Evolutionary conservation across 495 filamentous ascomycete genomes (phyloP), one percentile per base, ranked within the genome.

Genomic region (Podospora pseudopauciseta): DNA sequence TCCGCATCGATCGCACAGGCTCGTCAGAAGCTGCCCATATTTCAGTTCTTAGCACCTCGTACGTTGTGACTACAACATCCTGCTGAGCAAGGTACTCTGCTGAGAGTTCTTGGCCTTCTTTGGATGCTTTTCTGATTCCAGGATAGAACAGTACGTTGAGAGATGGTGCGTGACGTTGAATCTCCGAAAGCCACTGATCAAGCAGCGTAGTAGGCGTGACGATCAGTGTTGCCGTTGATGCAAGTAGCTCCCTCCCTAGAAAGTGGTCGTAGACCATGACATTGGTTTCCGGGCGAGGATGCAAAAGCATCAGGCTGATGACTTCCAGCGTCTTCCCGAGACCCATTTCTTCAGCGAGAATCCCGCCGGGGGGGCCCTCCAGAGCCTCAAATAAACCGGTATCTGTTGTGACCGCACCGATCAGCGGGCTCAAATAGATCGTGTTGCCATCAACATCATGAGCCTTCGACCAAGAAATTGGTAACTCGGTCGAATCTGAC

Each of bases 261-360:
- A 76, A 70, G 15, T 71, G 28, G 65, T 78, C 78, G 0, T 73
- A 65, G 3, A 69, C 60, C 26, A 67, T 53, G 13, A 61, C 11
- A 0, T 71, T 68, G 5, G 65, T 65, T 18, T 59, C 53, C 4
- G 70, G 72, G 20, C 79, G 82, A 49, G 66, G 80, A 72, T 96
- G 88, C 59, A 90, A 74, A 58, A 85, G 85, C 0, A 96, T 89
- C 20, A 97, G 78, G 2, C 90, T 86, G 59, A 95, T 91, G 63
- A 94, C 84, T 76, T 99, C 95, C 20, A 97, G 86, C 0, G 95
- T 97, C 76, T 99, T 99, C 1, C 95, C 95, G 4, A 99, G 80
- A 0, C 94, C 94, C 95, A 97, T 97, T 78, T 99, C 95, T 77
- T 99, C 94, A 0, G 93, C 92, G 23, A 99, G 84, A 32, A 87